Base-by-base conservation (phyloP, 1,284 basidiomycete genomes). In the Ganoderma meredithae region DNA sequence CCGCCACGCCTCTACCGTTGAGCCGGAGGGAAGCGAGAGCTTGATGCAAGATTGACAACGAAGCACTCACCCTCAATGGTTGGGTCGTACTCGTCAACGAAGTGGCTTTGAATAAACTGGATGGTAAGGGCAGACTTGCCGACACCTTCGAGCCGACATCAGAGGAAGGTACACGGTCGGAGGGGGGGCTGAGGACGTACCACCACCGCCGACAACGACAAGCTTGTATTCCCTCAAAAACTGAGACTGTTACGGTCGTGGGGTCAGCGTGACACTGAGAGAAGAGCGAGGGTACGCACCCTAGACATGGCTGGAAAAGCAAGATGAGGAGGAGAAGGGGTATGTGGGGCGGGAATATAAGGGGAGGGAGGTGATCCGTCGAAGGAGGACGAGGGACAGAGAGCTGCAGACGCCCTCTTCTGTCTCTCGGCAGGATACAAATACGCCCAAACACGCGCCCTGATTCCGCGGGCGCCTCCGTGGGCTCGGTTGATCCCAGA, bases 1-100 rank as follows among this genome's bases (percentile, higher is more conserved):
- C 19, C 12, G 58, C 58, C 47, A n/a, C 19, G 60, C 61, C 40
- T 33, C n/a, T n/a, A 41, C 6, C 19, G 44, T 44, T 55, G 27
- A n/a, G 15, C 41, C 58, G 58, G 22, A 27, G n/a, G 9, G n/a
- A 62, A 47, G 43, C 22, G 47, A 22, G 31, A 47, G 3, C 12
- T 9, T 9, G 43, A 62, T 12, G 22, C 22, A 31, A 25, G 19
- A 31, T 62, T 41, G 62, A 60, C 40, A 60, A 40, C 22, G 17
- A 2, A 36, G 67, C 17, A 73, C 81, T 74, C 73, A 94, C 94
- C 95, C 81, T 96, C 97, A 74, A 98, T 99, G 39, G 97, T 99
- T 39, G 97, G 97, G 81, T 98, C 97, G 77, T 97, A 99, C 83
- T 99, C 97, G 81, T 98, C 96, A 63, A 99, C 96, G 80, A 99